Conservation (phyloP, 75 land plant genomes). For the Cupressus sempervirens region DNA sequence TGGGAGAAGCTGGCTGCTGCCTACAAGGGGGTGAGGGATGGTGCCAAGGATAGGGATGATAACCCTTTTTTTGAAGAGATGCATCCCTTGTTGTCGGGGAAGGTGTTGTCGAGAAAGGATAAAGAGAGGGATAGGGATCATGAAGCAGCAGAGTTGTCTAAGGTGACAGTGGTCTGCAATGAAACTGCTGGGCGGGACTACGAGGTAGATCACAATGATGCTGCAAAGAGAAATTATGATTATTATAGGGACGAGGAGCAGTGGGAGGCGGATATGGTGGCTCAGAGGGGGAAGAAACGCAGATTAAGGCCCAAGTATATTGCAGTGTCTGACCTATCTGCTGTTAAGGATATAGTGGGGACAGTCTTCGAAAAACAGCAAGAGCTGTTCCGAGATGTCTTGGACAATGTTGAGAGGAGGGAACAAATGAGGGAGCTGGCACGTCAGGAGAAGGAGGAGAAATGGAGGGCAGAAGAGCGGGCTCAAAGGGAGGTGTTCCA, state of each 20-base stretch:
- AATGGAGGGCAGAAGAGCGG: conserved; percentile 24
- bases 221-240: conserved; percentile 9
- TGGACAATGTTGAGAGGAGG: conserved; percentile 19
- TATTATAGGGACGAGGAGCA: conserved; percentile 1
- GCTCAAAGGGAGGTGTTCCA: conserved; percentile 21
- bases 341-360: conserved; percentile 13
- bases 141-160: conserved; percentile 14
- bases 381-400: conserved; percentile 4
- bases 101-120: conserved; percentile 17
- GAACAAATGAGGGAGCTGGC: conserved; percentile 21
- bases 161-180: conserved; percentile 5
- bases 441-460: conserved; percentile 25
- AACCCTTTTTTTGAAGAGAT: conserved; percentile 45
- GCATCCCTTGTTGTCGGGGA: conserved; percentile 27
- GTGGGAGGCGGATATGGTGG: background rate
- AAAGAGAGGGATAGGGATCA: conserved; percentile 15
- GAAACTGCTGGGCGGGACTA: conserved; percentile 5
- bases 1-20: conserved; percentile 49
- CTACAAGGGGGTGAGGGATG: conserved; percentile 44
- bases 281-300: conserved; percentile 11
- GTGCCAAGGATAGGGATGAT: conserved; percentile 35
- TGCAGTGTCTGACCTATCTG: conserved; percentile 29
- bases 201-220: conserved; percentile 7
- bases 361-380: conserved; percentile 12
- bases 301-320: conserved; percentile 15